Evolutionary conservation across 192 early-diverging fungal genomes (phyloP).

Genomic region (Coemansia sp.): DNA sequence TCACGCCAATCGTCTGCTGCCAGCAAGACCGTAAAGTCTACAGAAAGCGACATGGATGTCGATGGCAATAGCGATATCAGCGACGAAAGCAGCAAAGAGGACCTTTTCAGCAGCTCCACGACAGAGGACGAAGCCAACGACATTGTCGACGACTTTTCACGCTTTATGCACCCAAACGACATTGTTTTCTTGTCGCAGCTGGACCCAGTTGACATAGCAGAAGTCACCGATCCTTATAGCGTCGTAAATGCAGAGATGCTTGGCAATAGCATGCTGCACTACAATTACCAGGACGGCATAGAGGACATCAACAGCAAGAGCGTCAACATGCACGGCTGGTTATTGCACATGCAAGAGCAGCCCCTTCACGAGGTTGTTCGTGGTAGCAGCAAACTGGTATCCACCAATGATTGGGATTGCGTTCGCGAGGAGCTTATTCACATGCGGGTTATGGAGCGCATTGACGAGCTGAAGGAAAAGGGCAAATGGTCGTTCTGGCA

Average conservation of each 20-base stretch:
- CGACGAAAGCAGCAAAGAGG: constrained; percentile 10
- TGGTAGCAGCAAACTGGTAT: constrained; percentile 30
- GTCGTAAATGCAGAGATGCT: constrained; percentile 22
- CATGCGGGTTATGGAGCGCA: constrained; percentile 48
- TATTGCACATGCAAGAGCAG: constrained; percentile 44
- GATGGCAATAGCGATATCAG: constrained; percentile 11
- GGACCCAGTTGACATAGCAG: constrained; percentile 20
- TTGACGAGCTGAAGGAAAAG: constrained; percentile 51
- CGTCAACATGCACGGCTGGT: constrained; percentile 41
- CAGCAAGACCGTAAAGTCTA: background rate
- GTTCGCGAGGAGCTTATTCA: constrained; percentile 51
- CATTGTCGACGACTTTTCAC: constrained; percentile 5
- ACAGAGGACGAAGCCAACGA: background rate
- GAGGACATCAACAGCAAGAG: constrained; percentile 40
- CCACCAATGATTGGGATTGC: constrained; percentile 45
- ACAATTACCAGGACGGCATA: constrained; percentile 28
- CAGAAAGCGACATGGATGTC: constrained; percentile 21
- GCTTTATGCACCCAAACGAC: constrained; percentile 30
- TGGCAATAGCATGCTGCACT: constrained; percentile 13
- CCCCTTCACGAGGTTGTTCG: constrained; percentile 33
- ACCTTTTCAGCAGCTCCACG: background rate
- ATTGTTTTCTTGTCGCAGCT: constrained; percentile 43
- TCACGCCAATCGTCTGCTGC: background rate
- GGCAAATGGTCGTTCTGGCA: constrained; percentile 55
- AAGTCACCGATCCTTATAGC: constrained; percentile 10